A percentile compares a stretch with the other conserved stretches of the same genome.
Conservation (phyloP, 2,329 filamentous ascomycete species). For the Tolypocladium guangdongense region DNA sequence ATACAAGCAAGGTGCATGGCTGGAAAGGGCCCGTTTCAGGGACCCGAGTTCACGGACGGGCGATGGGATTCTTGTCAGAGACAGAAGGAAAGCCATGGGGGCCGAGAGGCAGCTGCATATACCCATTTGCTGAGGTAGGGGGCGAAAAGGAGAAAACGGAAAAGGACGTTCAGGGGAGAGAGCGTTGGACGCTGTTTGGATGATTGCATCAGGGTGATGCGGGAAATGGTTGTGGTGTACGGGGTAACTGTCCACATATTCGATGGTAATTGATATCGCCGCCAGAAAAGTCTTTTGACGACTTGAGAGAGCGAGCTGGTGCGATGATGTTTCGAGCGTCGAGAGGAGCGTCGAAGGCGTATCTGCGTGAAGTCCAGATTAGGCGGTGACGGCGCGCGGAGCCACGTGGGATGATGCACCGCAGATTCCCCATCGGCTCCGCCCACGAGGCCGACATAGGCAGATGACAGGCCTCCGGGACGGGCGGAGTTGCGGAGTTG, state of each 20-base stretch:
- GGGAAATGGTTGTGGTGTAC: neutral
- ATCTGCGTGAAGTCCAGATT: neutral
- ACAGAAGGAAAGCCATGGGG: neutral
- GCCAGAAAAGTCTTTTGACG: neutral
- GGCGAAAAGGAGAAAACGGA: slow-evolving; percentile 3
- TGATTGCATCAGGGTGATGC: neutral
- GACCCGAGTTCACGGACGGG: neutral
- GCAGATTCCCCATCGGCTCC: neutral
- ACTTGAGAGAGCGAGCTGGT: neutral
- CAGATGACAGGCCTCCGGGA: neutral
- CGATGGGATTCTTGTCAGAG: neutral
- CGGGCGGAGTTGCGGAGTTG: slow-evolving; percentile 5
- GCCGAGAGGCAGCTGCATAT: slow-evolving; percentile 14
- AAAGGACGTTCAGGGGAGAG: neutral
- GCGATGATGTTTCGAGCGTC: neutral
- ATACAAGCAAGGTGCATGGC: neutral
- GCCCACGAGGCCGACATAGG: too few species aligned
- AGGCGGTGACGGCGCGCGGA: neutral
- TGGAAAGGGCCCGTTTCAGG: neutral
- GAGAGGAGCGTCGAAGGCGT: neutral
- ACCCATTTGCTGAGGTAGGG: slow-evolving; percentile 17
- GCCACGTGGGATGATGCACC: neutral
- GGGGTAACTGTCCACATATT: neutral
- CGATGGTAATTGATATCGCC: slow-evolving; percentile 1
- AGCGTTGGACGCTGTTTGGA: neutral